phyloP scores from a whole-genome alignment of 1,284 basidiomycete species.

The Stygiomarasmius scandens region DNA sequence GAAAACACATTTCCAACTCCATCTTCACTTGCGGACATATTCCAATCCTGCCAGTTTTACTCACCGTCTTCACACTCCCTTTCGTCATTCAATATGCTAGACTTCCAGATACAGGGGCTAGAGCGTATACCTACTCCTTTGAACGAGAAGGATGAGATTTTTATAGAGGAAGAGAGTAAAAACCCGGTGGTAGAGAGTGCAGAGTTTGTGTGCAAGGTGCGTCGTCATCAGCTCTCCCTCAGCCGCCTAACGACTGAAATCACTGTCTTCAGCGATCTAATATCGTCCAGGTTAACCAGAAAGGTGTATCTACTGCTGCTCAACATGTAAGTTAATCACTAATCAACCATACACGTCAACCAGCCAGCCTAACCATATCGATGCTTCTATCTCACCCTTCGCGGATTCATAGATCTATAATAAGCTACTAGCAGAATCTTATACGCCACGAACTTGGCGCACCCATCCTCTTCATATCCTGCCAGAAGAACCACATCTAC shows the following conservation, averaged over 20 bases:
- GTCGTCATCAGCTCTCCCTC: conserved; percentile 13
- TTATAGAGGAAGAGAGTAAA: conserved; percentile 13
- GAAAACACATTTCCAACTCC: too few species aligned
- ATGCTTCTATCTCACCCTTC: conserved; percentile 7
- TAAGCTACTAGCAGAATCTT: conserved; percentile 61
- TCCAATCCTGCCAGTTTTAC: too few species aligned
- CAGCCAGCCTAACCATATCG: not conserved
- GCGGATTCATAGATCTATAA: conserved; percentile 53
- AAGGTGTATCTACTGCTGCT: conserved; percentile 62
- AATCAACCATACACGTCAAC: not conserved
- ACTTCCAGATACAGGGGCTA: not conserved
- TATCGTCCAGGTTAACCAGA: conserved; percentile 58
- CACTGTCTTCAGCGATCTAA: conserved; percentile 46
- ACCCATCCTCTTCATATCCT: conserved; percentile 75
- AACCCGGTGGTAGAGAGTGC: conserved; percentile 58
- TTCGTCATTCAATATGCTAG: not conserved
- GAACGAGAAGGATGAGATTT: conserved; percentile 21
- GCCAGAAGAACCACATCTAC: conserved; percentile 62
- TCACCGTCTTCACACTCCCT: too few species aligned
- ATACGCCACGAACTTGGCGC: conserved; percentile 77
- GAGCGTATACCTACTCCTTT: not conserved
- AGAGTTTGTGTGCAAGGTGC: conserved; percentile 52
- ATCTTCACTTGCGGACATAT: too few species aligned
- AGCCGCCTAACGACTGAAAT: not conserved
- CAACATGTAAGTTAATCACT: conserved; percentile 51